Conservation (phyloP, 2,329 filamentous ascomycete species). For the Hymenoscyphus linearis region DNA sequence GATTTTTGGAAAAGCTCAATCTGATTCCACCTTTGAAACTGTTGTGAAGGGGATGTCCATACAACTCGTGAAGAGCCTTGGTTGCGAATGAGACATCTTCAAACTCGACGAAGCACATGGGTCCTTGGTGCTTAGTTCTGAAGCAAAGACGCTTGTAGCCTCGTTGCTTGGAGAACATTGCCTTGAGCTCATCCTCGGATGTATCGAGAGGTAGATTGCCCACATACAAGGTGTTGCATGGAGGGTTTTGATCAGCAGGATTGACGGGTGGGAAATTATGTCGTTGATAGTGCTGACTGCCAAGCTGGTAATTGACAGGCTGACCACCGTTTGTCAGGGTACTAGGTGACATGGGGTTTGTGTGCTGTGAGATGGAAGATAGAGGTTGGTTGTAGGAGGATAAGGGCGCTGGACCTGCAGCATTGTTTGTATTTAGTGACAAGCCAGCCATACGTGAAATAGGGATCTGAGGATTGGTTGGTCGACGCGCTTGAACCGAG, state of each 20-base stretch:
- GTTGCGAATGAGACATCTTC: conserved; percentile 90
- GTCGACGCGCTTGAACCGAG: conserved; percentile 51
- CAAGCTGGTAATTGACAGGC: conserved; percentile 49
- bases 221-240: conserved; percentile 96
- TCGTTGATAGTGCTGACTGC: conserved; percentile 51
- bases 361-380: conserved; percentile 29
- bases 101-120: conserved; percentile 99
- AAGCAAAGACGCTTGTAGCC: conserved; percentile 96
- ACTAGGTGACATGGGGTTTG: conserved; percentile 51
- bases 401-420: conserved; percentile 32
- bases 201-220: conserved; percentile 93
- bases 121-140: conserved; percentile 88
- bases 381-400: conserved; percentile 23
- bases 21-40: conserved; percentile 93
- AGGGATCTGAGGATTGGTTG: conserved; percentile 67
- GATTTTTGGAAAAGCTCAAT: conserved; percentile 95
- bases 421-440: conserved; percentile 63
- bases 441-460: conserved; percentile 63
- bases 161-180: conserved; percentile 85
- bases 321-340: conserved; percentile 40
- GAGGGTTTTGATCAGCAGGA: conserved; percentile 91
- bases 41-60: conserved; percentile 81
- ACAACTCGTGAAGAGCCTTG: conserved; percentile 83
- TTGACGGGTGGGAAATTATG: conserved; percentile 81
- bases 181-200: conserved; percentile 91